Evolutionary conservation across 139 green algal species (phyloP).

Genomic region (Chlamydomonas asymmetrica): DNA sequence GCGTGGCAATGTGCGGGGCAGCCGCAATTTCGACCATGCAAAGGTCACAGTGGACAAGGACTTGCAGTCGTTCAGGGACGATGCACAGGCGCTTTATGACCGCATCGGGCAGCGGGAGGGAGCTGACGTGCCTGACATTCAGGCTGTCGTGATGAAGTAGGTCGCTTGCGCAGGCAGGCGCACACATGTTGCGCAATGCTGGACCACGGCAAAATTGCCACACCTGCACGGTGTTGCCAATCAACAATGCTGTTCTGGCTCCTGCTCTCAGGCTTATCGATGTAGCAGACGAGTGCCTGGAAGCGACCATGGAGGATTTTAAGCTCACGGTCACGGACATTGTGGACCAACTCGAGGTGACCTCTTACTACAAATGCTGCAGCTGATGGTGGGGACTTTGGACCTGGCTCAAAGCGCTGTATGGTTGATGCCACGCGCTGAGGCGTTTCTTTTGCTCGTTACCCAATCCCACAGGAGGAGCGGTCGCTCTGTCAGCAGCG

Average conservation of each 20-base stretch:
- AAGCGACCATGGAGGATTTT: slow-evolving; percentile 61
- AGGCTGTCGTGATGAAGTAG: too few relatives aligned
- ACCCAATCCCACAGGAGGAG: slow-evolving; percentile 18
- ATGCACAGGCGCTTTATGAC: slow-evolving; percentile 22
- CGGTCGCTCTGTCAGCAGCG: slow-evolving; percentile 44
- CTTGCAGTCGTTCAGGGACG: slow-evolving; percentile 18
- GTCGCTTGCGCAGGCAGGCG: too few relatives aligned
- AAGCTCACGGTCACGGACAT: slow-evolving; percentile 59
- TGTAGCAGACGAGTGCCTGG: slow-evolving; percentile 60
- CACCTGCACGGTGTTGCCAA: too few relatives aligned
- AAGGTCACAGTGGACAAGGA: slow-evolving; percentile 32
- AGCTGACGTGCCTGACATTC: slow-evolving; percentile 26
- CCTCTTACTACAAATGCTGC: too few relatives aligned
- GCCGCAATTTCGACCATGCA: slow-evolving; percentile 24
- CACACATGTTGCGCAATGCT: too few relatives aligned
- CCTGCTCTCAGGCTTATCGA: slow-evolving; percentile 29
- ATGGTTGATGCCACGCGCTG: not conserved
- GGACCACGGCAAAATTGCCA: too few relatives aligned
- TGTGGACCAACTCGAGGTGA: slow-evolving; percentile 71
- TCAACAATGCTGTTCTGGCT: too few relatives aligned
- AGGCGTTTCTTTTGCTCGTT: not conserved
- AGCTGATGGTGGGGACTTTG: not conserved
- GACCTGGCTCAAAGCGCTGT: not conserved
- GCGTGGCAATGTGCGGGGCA: too few relatives aligned
- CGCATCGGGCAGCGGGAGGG: slow-evolving; percentile 26